These are phyloP conservation scores for Panaeolus papilionaceus DNA, from an alignment of 768 basidiomycete genomes.

Conservation along the genomic window DNA sequence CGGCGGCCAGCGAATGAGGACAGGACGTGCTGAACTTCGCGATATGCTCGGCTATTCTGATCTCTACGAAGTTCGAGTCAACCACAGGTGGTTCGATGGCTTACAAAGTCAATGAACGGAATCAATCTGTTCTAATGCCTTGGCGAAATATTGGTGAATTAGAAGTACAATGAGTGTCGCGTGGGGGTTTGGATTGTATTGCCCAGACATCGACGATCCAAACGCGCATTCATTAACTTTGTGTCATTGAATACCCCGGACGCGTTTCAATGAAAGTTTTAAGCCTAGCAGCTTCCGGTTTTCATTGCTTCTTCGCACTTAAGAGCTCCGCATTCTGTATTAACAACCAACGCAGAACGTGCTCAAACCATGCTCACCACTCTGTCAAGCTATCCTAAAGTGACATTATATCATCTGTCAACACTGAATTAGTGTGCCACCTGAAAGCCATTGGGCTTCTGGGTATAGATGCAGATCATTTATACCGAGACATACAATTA, in stretches of 20 bases:
- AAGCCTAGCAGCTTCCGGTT: not conserved
- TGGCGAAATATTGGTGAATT: not conserved
- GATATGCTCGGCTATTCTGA: not conserved
- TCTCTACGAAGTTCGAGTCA: not conserved
- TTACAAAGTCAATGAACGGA: not conserved
- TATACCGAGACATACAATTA: not conserved
- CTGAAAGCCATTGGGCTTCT: not conserved
- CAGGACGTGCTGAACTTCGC: not conserved
- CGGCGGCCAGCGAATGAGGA: not conserved
- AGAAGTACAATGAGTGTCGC: not conserved
- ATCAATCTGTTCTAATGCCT: not conserved
- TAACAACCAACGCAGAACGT: not conserved
- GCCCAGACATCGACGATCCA: not conserved
- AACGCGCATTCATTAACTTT: not conserved
- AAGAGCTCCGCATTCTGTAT: not conserved
- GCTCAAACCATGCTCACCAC: not conserved
- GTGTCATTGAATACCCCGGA: not conserved
- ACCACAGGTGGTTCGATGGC: not conserved
- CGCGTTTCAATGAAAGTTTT: not conserved
- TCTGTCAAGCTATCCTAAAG: no score
- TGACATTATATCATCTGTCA: not conserved
- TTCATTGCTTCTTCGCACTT: slow-evolving; percentile 3
- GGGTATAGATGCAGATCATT: slow-evolving; percentile 5
- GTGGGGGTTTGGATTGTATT: not conserved
- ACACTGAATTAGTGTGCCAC: not conserved